Conservation (phyloP, 495 filamentous ascomycete species). For the Annulohypoxylon bovei region DNA sequence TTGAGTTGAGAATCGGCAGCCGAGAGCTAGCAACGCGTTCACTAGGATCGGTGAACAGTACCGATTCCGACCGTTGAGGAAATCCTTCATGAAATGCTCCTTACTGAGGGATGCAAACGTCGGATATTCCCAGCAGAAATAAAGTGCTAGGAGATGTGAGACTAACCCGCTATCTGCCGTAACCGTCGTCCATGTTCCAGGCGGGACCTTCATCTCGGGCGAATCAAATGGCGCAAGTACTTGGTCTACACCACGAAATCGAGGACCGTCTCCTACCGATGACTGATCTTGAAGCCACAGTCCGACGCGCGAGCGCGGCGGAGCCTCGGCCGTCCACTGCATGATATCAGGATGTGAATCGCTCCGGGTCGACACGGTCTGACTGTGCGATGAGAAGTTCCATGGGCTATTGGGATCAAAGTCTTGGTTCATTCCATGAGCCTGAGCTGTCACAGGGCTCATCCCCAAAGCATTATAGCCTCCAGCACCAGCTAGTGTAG, state of each 20-base stretch:
- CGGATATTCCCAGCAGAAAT: conserved; percentile 86
- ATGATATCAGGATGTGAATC: conserved; percentile 52
- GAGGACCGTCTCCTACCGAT: conserved; percentile 25
- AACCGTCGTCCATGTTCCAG: conserved; percentile 67
- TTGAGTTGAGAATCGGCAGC: conserved; percentile 77
- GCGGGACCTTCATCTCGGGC: conserved; percentile 51
- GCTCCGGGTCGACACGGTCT: conserved; percentile 50
- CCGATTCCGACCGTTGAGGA: conserved; percentile 60
- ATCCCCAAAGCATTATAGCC: conserved; percentile 33
- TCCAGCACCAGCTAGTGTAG: conserved; percentile 30
- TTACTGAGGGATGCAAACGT: conserved; percentile 77
- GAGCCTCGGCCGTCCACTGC: conserved; percentile 52
- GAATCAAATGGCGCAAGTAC: conserved; percentile 48
- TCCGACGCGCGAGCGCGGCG: conserved; percentile 52
- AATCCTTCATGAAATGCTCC: conserved; percentile 75
- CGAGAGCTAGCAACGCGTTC: conserved; percentile 77
- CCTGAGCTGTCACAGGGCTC: conserved; percentile 32
- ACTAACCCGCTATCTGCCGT: conserved; percentile 67
- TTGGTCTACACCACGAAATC: conserved; percentile 50
- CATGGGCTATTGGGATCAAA: conserved; percentile 53
- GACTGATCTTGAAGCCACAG: conserved; percentile 52
- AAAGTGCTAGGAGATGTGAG: conserved; percentile 72
- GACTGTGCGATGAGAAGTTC: conserved; percentile 55
- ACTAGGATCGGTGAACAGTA: conserved; percentile 80
- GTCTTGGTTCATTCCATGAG: conserved; percentile 46